Evolutionary conservation across 2,329 filamentous ascomycete species (phyloP), one percentile per base, ranked within the genome.

Genomic region (Calonectria crousiana): DNA sequence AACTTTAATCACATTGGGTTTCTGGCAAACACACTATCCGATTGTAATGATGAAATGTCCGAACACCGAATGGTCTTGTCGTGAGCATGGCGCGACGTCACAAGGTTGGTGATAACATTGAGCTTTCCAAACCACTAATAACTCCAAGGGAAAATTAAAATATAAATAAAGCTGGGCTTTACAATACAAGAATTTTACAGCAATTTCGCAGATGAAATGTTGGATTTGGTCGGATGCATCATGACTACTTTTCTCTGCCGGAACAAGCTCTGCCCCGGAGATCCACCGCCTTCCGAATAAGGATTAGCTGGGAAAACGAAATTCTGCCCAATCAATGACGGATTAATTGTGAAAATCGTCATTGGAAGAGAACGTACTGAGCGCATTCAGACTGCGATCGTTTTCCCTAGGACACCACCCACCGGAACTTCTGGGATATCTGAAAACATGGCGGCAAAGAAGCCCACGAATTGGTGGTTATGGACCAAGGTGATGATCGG

Each of bases 401-500:
- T 30, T 56, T 66, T n/a, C 28, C 47, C 60, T 10, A 36, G 18
- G 30, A 26, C 34, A 32, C 62, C 14, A 71, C 49, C 3, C 23
- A n/a, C 30, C 26, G 36, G 44, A 62, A 65, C 30, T 14, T 18
- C 16, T 30, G 3, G 38, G 13, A 30, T 11, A 30, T 18, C 32
- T 16, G 62, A 32, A 11, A 76, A 20, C 68, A 84, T 84, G 83
- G 79, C 81, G 72, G 81, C 86, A 64, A 87, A 87, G 74, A 90
- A 87, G 79, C 84, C 88, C 32, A 83, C 86, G 67, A 92, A 90
- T 72, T 91, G 91, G 87, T 85, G 84, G 76, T 84, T 91, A 74
- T 92, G 88, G 87, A 84, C 91, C 75, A 97, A 97, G 87, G 95
- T 96, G 90, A 79, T 93, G 6, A 86, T 87, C 67, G 91, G 89